These are phyloP conservation scores for Prunus kanzakura DNA, from an alignment of 306 rosid species.

Conservation along the genomic window DNA sequence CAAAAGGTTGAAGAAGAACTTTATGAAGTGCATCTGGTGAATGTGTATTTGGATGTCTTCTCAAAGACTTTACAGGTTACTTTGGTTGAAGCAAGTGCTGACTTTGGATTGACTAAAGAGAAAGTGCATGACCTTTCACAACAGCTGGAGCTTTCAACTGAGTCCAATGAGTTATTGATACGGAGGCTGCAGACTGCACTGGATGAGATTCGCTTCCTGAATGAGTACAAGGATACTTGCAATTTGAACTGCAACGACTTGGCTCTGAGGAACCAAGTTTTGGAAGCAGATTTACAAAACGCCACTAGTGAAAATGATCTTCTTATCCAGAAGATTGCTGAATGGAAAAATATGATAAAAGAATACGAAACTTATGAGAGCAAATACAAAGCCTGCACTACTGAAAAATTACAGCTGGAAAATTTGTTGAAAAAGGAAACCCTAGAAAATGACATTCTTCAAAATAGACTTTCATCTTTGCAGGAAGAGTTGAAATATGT, in stretches of 20 bases:
- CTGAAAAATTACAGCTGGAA: conserved; percentile 66
- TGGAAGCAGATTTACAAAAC: conserved; percentile 53
- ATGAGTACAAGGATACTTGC: conserved; percentile 58
- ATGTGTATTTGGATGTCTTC: conserved; percentile 76
- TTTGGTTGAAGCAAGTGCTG: conserved; percentile 64
- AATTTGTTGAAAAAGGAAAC: conserved; percentile 47
- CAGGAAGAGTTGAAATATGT: conserved; percentile 58
- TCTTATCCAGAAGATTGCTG: conserved; percentile 53
- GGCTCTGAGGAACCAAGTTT: conserved; percentile 55
- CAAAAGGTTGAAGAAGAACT: conserved; percentile 89
- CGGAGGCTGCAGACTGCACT: conserved; percentile 61
- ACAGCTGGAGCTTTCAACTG: conserved; percentile 61
- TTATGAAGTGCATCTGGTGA: conserved; percentile 62
- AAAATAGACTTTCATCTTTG: conserved; percentile 48
- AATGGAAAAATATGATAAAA: conserved; percentile 49
- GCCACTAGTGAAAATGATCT: conserved; percentile 47
- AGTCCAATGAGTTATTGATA: conserved; percentile 70
- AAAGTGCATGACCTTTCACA: conserved; percentile 58
- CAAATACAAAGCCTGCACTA: conserved; percentile 49
- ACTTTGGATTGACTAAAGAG: conserved; percentile 49
- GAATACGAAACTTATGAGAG: conserved; percentile 55
- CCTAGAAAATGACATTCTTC: conserved; percentile 48
- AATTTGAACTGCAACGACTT: conserved; percentile 57
- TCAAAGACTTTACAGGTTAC: conserved; percentile 78
- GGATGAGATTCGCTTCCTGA: conserved; percentile 59